Evolutionary conservation across 2,329 filamentous ascomycete genomes (phyloP).

Genomic region (Epichloe sylvatica): DNA sequence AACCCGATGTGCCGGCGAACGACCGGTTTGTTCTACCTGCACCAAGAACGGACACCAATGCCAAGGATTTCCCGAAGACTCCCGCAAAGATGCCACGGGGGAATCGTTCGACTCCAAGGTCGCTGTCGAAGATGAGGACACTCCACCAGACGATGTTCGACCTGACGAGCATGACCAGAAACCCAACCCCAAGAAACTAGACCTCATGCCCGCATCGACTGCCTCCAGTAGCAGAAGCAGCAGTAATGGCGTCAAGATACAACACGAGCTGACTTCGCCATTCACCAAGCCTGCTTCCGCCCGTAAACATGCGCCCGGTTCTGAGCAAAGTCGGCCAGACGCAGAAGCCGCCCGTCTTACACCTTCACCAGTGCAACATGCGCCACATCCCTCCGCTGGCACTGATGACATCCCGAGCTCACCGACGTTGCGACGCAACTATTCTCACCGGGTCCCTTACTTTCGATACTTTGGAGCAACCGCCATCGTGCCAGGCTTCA

Average conservation of each 20-base stretch:
- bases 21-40: constrained; percentile 58
- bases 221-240: background rate
- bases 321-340: background rate
- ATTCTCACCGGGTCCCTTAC: constrained; percentile 62
- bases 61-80: constrained; percentile 48
- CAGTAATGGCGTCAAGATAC: constrained; percentile 1
- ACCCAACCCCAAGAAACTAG: background rate
- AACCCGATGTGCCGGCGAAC: constrained; percentile 61
- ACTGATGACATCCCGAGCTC: constrained; percentile 21
- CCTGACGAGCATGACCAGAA: constrained; percentile 3
- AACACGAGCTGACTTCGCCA: background rate
- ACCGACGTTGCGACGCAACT: constrained; percentile 33
- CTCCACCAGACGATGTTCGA: constrained; percentile 1
- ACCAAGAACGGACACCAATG: constrained; percentile 57
- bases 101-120: constrained; percentile 10
- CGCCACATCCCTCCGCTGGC: constrained; percentile 4
- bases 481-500: constrained; percentile 81
- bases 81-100: constrained; percentile 28
- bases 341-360: background rate
- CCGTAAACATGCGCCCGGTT: background rate
- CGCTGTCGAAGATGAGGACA: constrained; percentile 6
- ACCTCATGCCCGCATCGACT: background rate
- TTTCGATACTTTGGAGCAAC: constrained; percentile 86
- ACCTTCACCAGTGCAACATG: constrained; percentile 7
- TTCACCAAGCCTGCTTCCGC: background rate